Evolutionary conservation across 306 rosid genomes (phyloP).

Genomic region (Lathyrus sativus): DNA sequence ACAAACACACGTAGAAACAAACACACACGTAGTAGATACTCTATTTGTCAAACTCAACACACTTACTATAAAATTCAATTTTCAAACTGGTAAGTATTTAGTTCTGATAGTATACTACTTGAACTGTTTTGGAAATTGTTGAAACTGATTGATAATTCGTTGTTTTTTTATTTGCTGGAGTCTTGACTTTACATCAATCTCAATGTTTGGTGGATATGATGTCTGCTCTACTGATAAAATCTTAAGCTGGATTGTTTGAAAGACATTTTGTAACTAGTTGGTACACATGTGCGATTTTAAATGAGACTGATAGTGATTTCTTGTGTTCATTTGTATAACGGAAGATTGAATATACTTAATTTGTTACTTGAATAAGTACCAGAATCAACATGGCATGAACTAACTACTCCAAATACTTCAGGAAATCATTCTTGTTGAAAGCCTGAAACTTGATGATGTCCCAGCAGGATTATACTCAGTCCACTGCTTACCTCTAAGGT

Average conservation of each 20-base stretch:
- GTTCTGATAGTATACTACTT: conserved; percentile 13
- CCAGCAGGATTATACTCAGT: conserved; percentile 70
- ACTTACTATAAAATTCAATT: conserved; percentile 6
- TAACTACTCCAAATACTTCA: conserved; percentile 41
- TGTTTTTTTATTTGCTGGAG: conserved; percentile 8
- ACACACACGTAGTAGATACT: neutral
- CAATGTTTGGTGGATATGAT: conserved; percentile 20
- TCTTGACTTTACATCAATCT: conserved; percentile 20
- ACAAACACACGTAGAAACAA: too few species aligned
- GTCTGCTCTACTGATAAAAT: conserved; percentile 12
- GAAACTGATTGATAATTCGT: conserved; percentile 7
- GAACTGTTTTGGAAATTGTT: conserved; percentile 16
- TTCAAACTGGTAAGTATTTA: conserved; percentile 29
- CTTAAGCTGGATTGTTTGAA: conserved; percentile 14
- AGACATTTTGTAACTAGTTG: neutral
- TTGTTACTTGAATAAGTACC: conserved; percentile 23
- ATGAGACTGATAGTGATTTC: conserved; percentile 25
- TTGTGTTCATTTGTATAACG: conserved; percentile 21
- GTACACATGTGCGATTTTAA: conserved; percentile 5
- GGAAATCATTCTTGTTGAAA: conserved; percentile 93
- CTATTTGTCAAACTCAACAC: neutral
- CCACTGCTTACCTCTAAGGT: conserved; percentile 85
- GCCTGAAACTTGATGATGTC: conserved; percentile 74
- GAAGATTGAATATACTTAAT: conserved; percentile 6
- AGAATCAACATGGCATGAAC: conserved; percentile 19